Evolutionary conservation across 768 basidiomycete genomes (phyloP).

Genomic region (Tylopilus plumbeoviolaceoides): DNA sequence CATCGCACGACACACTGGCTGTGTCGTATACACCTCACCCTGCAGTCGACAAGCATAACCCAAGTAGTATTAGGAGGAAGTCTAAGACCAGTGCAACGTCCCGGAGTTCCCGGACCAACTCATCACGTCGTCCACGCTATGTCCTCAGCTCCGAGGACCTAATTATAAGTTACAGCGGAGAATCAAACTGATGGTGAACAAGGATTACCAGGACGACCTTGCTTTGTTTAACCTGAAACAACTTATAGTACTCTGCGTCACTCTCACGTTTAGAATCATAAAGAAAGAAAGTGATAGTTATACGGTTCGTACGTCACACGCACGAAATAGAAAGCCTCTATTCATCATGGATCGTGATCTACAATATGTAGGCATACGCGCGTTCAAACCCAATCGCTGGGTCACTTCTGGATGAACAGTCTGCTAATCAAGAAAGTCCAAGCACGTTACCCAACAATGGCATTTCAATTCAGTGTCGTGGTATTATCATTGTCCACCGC

Average conservation of each 20-base stretch:
- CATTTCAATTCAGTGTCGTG: background rate
- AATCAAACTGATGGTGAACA: too few relatives aligned
- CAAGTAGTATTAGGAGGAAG: too few relatives aligned
- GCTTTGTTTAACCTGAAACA: background rate
- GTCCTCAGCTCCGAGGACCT: too few relatives aligned
- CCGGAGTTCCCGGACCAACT: too few relatives aligned
- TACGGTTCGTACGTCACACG: too few relatives aligned
- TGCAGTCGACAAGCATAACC: too few relatives aligned
- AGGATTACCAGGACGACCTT: background rate
- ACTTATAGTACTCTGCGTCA: background rate
- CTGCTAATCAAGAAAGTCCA: background rate
- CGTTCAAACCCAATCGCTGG: background rate
- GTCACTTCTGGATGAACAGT: background rate
- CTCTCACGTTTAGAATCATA: background rate
- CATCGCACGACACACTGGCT: too few relatives aligned
- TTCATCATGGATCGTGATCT: background rate
- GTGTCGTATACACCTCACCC: too few relatives aligned
- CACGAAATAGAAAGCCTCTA: too few relatives aligned
- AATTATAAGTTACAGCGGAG: too few relatives aligned
- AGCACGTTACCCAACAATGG: background rate
- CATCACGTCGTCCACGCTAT: background rate
- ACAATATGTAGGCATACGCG: background rate
- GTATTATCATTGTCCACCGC: background rate
- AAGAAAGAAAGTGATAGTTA: too few relatives aligned
- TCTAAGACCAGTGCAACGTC: background rate